Base-by-base conservation (phyloP, 1,139 yeast genomes). In the Suhomyces kunorum region DNA sequence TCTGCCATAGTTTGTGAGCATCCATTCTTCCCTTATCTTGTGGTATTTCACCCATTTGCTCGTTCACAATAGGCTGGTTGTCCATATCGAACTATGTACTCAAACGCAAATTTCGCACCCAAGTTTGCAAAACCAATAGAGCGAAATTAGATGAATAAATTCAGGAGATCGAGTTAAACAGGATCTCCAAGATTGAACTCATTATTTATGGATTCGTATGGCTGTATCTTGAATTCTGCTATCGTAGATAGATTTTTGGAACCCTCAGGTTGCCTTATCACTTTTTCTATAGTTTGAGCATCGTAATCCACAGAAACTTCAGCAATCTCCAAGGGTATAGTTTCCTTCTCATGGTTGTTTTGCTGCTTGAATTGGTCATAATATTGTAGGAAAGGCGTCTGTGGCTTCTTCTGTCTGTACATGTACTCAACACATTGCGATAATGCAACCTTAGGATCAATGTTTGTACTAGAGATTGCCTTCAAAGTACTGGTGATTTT, bases 391-490 rank as follows among this genome's bases (percentile, higher is more conserved):
- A 31, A 27, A 2, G 32, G 28, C 20, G 14, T 16, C 1, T 8
- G 4, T 3, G 13, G n/a, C 11, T 23, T 45, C 8, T 28, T 28
- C 29, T 43, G 51, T 23, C 45, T 35, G 4, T 40, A 15, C 3
- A 51, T 33, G 48, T 54, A 42, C 27, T 53, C 57, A 7, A 57
- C 45, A 32, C 54, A 53, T n/a, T 49, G 44, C 13, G 50, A 41
- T 3, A 59, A 43, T 3, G 48, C 42, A 13, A 32, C 34, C 9
- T 20, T 29, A 1, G 48, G 44, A 6, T 50, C 48, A n/a, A 39
- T 40, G 8, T 48, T 44, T 2, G 58, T 38, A 16, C 47, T 48
- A 14, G 40, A 34, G 25, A 58, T 28, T 6, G 50, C 46, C 22
- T 48, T 50, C 9, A 47, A 28, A 22, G 47, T 48, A 1, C 53